Conservation (phyloP, 202 grass and related monocot genomes). For the Panicum hallii region DNA sequence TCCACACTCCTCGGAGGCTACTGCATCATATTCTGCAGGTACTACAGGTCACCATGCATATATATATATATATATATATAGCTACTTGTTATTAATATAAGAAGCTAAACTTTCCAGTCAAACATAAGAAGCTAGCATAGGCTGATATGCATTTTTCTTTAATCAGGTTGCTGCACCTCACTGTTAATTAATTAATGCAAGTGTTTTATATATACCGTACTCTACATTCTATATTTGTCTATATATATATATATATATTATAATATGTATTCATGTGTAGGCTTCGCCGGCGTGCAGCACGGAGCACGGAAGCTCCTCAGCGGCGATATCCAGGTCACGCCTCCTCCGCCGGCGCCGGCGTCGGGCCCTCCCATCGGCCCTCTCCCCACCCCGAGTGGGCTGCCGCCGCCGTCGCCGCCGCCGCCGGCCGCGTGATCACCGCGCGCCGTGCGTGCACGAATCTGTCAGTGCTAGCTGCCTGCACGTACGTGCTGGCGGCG, state of each 20-base stretch:
- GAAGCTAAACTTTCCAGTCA: too few relatives aligned
- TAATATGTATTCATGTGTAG: not conserved
- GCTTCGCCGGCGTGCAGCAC: not conserved
- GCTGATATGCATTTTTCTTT: not conserved
- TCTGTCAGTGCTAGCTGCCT: not conserved
- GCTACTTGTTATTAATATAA: not conserved
- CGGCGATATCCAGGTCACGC: not conserved
- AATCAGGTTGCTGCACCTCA: not conserved
- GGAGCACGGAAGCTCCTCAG: not conserved
- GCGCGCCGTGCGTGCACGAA: not conserved
- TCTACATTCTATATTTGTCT: not conserved
- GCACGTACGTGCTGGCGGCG: too few relatives aligned
- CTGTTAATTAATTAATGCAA: not conserved
- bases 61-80: too few relatives aligned
- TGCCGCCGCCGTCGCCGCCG: not conserved
- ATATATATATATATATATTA: too few relatives aligned
- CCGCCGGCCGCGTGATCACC: not conserved
- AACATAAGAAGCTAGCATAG: not conserved
- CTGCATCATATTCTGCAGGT: not conserved
- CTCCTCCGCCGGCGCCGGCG: slow-evolving; percentile 4
- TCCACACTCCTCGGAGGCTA: not conserved
- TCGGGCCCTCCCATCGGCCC: not conserved
- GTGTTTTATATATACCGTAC: not conserved
- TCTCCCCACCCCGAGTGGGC: too few relatives aligned
- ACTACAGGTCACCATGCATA: not conserved